A percentile compares a stretch with the other conserved stretches of the same genome.
phyloP scores from a whole-genome alignment of 371 early-diverging fungal species.

The Smittium culicis region DNA sequence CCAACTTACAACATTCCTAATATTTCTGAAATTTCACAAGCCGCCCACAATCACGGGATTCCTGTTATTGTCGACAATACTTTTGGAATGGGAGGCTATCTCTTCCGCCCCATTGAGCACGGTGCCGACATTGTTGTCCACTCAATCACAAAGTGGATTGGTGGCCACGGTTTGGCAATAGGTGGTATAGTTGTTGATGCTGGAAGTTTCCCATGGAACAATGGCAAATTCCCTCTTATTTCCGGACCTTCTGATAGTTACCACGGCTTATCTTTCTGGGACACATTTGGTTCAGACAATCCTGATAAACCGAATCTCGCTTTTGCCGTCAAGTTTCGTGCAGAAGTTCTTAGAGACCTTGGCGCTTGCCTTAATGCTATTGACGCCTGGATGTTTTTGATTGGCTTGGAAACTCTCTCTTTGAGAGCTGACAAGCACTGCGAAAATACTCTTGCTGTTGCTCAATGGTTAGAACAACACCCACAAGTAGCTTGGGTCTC shows the following conservation, averaged over 20 bases:
- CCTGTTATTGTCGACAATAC: constrained; percentile 78
- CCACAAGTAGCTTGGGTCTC: constrained; percentile 50
- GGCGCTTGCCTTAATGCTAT: no score
- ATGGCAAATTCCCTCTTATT: no score
- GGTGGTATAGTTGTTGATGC: constrained; percentile 76
- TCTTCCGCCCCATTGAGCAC: constrained; percentile 65
- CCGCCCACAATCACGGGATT: constrained; percentile 61
- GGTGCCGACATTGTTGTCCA: constrained; percentile 85
- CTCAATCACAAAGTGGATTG: no score
- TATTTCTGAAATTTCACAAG: no score
- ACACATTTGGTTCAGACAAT: constrained; percentile 57
- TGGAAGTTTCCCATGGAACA: no score
- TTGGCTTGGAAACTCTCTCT: no score
- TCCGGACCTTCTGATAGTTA: no score
- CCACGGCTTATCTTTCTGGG: no score
- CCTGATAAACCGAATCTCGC: constrained; percentile 45
- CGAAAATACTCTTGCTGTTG: constrained; percentile 66
- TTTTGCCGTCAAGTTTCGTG: constrained; percentile 56
- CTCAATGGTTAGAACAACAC: constrained; percentile 54
- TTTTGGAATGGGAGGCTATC: constrained; percentile 82
- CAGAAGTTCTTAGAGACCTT: constrained; percentile 68
- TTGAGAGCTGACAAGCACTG: no score
- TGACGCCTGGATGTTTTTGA: no score
- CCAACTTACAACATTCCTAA: no score
- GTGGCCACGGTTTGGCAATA: no score